A percentile compares a stretch with the other conserved stretches of the same genome.
These are phyloP conservation scores for Tricholoma furcatifolium DNA, from an alignment of 768 basidiomycete species.

Conservation along the genomic window DNA sequence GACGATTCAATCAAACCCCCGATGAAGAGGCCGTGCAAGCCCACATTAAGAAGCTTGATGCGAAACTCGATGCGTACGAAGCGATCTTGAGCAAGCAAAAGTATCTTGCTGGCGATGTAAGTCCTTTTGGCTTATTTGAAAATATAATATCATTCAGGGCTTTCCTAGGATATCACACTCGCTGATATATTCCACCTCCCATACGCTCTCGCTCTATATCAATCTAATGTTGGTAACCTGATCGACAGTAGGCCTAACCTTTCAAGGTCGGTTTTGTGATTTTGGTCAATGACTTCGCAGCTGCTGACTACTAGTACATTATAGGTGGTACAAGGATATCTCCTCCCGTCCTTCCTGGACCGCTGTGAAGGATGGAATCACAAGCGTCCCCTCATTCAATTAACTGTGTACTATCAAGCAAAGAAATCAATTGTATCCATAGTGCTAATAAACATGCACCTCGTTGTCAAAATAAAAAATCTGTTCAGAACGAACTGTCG, in stretches of 20 bases:
- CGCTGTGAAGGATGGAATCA: constrained; percentile 39
- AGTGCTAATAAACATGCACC: too few species aligned
- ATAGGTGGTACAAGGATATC: constrained; percentile 32
- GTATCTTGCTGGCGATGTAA: constrained; percentile 56
- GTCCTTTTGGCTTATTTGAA: constrained; percentile 3
- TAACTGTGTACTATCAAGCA: too few species aligned
- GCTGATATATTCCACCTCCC: constrained; percentile 50
- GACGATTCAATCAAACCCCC: not conserved
- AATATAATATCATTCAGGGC: not conserved
- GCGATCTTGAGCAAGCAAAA: constrained; percentile 51
- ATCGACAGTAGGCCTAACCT: constrained; percentile 43
- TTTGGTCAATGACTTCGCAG: not conserved
- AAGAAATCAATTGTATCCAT: too few species aligned
- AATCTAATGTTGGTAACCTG: constrained; percentile 25
- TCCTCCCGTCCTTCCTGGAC: constrained; percentile 46
- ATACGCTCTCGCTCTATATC: constrained; percentile 25
- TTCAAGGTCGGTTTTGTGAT: constrained; percentile 28
- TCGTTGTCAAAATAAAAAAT: too few species aligned
- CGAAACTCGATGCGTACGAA: constrained; percentile 54
- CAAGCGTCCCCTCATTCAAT: constrained; percentile 6
- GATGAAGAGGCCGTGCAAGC: constrained; percentile 15
- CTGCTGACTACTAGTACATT: not conserved
- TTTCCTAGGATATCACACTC: constrained; percentile 37
- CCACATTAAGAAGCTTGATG: constrained; percentile 28
- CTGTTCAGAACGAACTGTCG: too few species aligned